phyloP scores from a whole-genome alignment of 1,284 basidiomycete species.

The Coniophora puteana region DNA sequence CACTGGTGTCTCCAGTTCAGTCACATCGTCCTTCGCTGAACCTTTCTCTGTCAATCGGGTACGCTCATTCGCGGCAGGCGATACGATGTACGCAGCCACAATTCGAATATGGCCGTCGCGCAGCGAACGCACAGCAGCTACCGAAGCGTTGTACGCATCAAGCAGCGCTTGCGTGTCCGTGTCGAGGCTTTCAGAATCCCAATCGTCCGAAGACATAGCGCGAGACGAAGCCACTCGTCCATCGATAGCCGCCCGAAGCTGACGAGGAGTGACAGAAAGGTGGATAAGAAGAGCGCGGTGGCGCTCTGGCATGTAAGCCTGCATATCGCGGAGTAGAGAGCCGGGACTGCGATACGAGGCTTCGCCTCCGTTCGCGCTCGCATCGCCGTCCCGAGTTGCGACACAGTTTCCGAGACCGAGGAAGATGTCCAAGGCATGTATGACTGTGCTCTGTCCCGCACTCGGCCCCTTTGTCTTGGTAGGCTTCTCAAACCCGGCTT shows the following conservation, averaged over 20 bases:
- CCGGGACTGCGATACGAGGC: constrained; percentile 5
- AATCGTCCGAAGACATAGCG: too few relatives aligned
- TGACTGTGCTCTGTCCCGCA: constrained; percentile 87
- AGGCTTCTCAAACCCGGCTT: constrained; percentile 44
- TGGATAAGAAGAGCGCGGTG: constrained; percentile 89
- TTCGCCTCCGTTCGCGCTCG: constrained; percentile 18
- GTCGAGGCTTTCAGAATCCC: too few relatives aligned
- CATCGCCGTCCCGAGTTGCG: too few relatives aligned
- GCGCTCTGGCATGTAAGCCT: constrained; percentile 86
- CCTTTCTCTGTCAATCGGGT: too few relatives aligned
- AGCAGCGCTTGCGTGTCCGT: constrained; percentile 34
- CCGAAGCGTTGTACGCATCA: constrained; percentile 71
- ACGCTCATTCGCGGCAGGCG: constrained; percentile 49
- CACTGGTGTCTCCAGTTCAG: too few relatives aligned
- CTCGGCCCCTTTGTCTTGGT: constrained; percentile 81
- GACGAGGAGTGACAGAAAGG: constrained; percentile 59
- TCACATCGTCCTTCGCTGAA: too few relatives aligned
- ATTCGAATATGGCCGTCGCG: constrained; percentile 88
- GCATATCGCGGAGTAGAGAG: constrained; percentile 79
- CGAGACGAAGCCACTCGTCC: too few relatives aligned
- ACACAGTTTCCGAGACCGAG: constrained; percentile 72
- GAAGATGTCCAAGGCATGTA: constrained; percentile 90
- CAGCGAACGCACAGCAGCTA: constrained; percentile 74
- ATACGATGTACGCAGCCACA: constrained; percentile 81
- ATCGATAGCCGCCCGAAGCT: constrained; percentile 40